Percentiles rank a stretch among this genome's conserved stretches.
Conservation (phyloP, 805 yeast genomes). For the Cyberlindnera maclurae region DNA sequence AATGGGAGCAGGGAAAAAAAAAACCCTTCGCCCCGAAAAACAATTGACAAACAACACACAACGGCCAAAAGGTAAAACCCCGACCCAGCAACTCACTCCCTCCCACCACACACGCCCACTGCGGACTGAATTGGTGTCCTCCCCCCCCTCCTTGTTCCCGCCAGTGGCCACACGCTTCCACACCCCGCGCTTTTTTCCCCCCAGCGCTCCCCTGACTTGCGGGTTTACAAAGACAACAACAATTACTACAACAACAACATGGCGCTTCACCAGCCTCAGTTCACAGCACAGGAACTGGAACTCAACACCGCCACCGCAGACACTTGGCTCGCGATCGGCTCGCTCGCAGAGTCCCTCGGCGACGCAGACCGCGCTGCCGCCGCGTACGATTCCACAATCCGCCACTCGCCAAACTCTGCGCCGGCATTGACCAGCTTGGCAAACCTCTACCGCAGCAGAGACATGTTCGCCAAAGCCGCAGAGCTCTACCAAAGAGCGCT, state of each 20-base stretch:
- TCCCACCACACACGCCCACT: too few relatives aligned
- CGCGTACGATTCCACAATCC: slow-evolving; percentile 81
- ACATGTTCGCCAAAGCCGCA: slow-evolving; percentile 89
- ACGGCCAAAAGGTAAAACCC: too few relatives aligned
- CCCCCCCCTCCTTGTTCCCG: too few relatives aligned
- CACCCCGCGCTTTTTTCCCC: too few relatives aligned
- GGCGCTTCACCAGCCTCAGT: slow-evolving; percentile 18
- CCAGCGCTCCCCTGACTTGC: too few relatives aligned
- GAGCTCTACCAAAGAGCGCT: slow-evolving; percentile 88
- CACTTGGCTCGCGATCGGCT: slow-evolving; percentile 86
- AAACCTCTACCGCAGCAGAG: slow-evolving; percentile 79
- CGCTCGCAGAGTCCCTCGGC: slow-evolving; percentile 82
- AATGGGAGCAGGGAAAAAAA: slow-evolving; percentile 1
- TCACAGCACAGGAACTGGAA: slow-evolving; percentile 26
- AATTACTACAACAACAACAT: slow-evolving; percentile 2
- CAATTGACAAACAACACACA: too few relatives aligned
- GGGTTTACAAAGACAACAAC: slow-evolving; percentile 3
- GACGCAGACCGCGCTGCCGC: slow-evolving; percentile 84
- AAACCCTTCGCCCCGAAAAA: too few relatives aligned
- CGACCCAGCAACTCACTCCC: too few relatives aligned
- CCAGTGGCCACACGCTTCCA: too few relatives aligned
- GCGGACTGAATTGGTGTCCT: too few relatives aligned
- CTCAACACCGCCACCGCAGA: slow-evolving; percentile 55
- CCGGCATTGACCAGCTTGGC: slow-evolving; percentile 83
- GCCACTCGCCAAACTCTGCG: slow-evolving; percentile 80